Base-by-base conservation (phyloP, 257 asterid species). In the Solanum neorickii region DNA sequence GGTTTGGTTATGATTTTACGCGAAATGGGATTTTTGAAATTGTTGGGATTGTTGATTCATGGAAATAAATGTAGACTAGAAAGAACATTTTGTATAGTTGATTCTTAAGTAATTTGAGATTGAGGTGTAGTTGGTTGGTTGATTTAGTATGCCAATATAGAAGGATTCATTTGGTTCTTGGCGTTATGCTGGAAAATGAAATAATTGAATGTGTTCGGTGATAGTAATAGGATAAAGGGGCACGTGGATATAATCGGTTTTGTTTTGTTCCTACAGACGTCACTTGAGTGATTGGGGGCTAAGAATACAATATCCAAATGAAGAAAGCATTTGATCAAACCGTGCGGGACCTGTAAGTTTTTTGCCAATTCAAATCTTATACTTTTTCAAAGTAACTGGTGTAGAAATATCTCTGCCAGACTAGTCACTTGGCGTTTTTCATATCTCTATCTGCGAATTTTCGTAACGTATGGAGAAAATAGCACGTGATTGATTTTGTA, bases 281-380 rank as follows among this genome's bases (percentile, higher is more conserved):
- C 82, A 52, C 47, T 86, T 33, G 72, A 73, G 73, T 86, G 29
- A 23, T 52, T 11, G 85, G 85, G 29, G 33, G 69, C 42, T 72
- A 65, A 72, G 66, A n/a, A 12, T 35, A 70, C 7, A 5, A 52
- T 56, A 78, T 86, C 73, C 91, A 86, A 91, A 95, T 95, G 98
- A 95, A 95, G 98, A 95, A 95, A 92, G 98, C 92, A 56, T 87
- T 95, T 86, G 96, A 90, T 94, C 98, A 95, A 92, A 95, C 98
- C 62, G 98, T 95, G 87, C 95, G 98, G 1, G 98, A 95, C 91
- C 83, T 95, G 98, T 95, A 89, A 93, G 98, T 92, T 87, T 86
- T 92, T 87, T 86, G 35, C 6, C 84, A 82, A 60, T 82, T 89
- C 29, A 16, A 49, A 29, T 82, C 29, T 25, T 82, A 47, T 29